Evolutionary conservation across 2,329 filamentous ascomycete genomes (phyloP).

Genomic region (Ascochyta pisi): DNA sequence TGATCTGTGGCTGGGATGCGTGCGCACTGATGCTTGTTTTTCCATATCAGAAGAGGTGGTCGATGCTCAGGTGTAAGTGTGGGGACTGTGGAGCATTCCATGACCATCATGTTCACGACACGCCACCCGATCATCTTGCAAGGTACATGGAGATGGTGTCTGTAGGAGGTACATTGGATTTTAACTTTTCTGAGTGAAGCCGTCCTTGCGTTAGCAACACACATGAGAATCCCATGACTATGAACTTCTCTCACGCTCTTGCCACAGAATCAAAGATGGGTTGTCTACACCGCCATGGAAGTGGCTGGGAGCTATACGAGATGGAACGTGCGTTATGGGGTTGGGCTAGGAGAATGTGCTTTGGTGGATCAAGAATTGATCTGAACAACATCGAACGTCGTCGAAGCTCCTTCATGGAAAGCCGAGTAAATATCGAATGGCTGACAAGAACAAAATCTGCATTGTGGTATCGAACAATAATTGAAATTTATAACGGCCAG

Average conservation of each 20-base stretch:
- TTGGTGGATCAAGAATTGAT: not conserved
- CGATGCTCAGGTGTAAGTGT: not conserved
- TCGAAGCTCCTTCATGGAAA: not conserved
- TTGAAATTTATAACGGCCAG: not conserved
- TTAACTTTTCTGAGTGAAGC: not conserved
- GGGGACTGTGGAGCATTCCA: not conserved
- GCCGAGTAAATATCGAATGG: not conserved
- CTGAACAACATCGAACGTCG: not conserved
- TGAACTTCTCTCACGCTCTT: not conserved
- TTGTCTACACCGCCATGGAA: not conserved
- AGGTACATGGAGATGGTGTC: not conserved
- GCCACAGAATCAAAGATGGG: not conserved
- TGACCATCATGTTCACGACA: not conserved
- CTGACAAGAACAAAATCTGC: not conserved
- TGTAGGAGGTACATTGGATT: not conserved
- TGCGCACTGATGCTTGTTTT: not conserved
- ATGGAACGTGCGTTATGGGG: not conserved
- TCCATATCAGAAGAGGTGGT: not conserved
- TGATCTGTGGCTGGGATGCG: not conserved
- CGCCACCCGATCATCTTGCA: not conserved
- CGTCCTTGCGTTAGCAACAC: not conserved
- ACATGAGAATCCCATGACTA: not conserved
- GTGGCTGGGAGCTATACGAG: slow-evolving; percentile 8
- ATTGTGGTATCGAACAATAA: slow-evolving; percentile 9
- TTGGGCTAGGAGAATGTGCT: not conserved